These are phyloP conservation scores for Dryas integrifolia DNA, from an alignment of 331 rosid species.

Conservation along the genomic window DNA sequence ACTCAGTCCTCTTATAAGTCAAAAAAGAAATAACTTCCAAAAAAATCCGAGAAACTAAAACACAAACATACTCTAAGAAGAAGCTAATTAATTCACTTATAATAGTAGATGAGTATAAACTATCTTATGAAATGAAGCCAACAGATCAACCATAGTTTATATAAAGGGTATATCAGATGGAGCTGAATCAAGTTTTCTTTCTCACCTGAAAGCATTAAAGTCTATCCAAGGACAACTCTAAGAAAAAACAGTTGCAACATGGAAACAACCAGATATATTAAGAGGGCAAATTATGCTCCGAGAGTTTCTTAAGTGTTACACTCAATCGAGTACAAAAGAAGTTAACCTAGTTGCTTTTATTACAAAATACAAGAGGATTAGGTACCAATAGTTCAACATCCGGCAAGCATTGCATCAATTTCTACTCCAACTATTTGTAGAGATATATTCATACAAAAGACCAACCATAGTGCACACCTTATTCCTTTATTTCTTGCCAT, in stretches of 20 bases:
- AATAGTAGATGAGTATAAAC: background rate
- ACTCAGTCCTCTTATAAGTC: background rate
- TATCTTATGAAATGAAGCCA: background rate
- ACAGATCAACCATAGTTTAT: background rate
- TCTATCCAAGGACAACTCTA: background rate
- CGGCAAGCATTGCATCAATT: background rate
- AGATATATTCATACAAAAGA: background rate
- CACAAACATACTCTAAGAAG: background rate
- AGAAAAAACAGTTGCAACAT: background rate
- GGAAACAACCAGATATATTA: background rate
- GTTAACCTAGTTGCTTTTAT: background rate
- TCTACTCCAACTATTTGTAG: background rate
- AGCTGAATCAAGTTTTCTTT: background rate
- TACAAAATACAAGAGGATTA: background rate
- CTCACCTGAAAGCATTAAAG: background rate
- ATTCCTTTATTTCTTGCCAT: background rate
- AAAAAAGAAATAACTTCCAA: background rate
- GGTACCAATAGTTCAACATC: background rate
- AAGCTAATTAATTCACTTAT: background rate
- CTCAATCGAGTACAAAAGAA: background rate
- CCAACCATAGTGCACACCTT: background rate
- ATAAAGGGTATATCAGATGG: background rate
- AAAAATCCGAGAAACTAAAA: conserved; percentile 5
- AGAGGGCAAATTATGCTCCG: background rate
- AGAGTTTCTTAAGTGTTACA: background rate